Percentiles rank a stretch among this genome's conserved stretches.
Conservation (phyloP, 2,329 filamentous ascomycete species). For the Talaromyces marneffei region DNA sequence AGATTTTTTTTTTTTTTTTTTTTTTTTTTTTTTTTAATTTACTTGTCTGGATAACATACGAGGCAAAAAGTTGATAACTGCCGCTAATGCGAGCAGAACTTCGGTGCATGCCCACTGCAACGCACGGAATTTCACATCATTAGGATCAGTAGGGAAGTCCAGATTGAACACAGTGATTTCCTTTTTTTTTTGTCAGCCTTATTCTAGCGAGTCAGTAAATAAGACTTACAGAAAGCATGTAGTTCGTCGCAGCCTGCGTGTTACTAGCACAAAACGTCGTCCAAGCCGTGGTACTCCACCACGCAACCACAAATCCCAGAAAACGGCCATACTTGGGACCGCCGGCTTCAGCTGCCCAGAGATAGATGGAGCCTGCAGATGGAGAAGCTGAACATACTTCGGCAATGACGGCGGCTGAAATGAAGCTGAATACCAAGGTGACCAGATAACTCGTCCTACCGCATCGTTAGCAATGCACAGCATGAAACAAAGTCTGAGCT, state of each 20-base stretch:
- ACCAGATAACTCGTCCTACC: conserved; percentile 55
- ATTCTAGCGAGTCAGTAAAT: conserved; percentile 14
- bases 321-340: conserved; percentile 51
- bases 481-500: neutral
- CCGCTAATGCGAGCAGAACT: conserved; percentile 46
- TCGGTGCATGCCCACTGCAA: conserved; percentile 58
- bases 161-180: conserved; percentile 55
- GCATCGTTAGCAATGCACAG: neutral
- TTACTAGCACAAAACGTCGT: conserved; percentile 55
- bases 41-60: conserved; percentile 42
- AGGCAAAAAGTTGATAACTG: conserved; percentile 47
- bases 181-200: conserved; percentile 28
- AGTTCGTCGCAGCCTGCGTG: conserved; percentile 48
- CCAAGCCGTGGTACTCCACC: conserved; percentile 60
- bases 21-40: neutral
- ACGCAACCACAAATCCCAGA: conserved; percentile 57
- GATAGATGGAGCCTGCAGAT: conserved; percentile 55
- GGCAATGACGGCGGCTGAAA: conserved; percentile 55
- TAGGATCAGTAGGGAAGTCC: conserved; percentile 49
- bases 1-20: neutral
- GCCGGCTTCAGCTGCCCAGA: conserved; percentile 57
- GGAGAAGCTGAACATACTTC: conserved; percentile 57
- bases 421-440: conserved; percentile 56
- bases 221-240: conserved; percentile 46
- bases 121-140: conserved; percentile 53